Conservation (phyloP, 2,329 filamentous ascomycete genomes). For the Pseudopyrenochaeta lycopersici region DNA sequence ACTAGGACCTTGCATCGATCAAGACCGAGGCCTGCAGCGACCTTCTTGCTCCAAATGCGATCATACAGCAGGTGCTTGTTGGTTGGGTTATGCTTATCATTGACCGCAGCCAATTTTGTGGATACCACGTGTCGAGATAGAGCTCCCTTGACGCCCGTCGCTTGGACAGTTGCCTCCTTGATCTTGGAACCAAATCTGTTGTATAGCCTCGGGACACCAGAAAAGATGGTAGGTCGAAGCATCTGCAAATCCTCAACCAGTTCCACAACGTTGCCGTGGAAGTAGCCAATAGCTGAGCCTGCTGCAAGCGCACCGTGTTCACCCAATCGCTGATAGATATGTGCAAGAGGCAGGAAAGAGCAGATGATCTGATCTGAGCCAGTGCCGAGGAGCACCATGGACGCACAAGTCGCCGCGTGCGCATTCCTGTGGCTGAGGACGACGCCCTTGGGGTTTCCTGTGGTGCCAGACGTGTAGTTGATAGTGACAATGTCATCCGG, state of each 20-base stretch:
- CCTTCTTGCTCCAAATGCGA: slow-evolving; percentile 90
- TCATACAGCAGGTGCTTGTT: slow-evolving; percentile 83
- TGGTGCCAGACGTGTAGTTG: slow-evolving; percentile 90
- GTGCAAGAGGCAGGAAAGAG: slow-evolving; percentile 92
- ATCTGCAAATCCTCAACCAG: slow-evolving; percentile 92
- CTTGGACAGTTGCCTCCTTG: slow-evolving; percentile 79
- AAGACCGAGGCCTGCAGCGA: slow-evolving; percentile 82
- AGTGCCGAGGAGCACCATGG: slow-evolving; percentile 63
- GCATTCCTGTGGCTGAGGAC: slow-evolving; percentile 84
- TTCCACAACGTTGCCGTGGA: slow-evolving; percentile 87
- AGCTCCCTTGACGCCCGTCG: slow-evolving; percentile 80
- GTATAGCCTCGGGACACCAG: slow-evolving; percentile 89
- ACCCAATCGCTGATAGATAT: slow-evolving; percentile 88
- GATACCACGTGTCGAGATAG: slow-evolving; percentile 81
- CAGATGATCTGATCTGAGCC: slow-evolving; percentile 71
- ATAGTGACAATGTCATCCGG: slow-evolving; percentile 85
- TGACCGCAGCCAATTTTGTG: slow-evolving; percentile 82
- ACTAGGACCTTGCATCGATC: slow-evolving; percentile 77
- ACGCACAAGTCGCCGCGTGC: slow-evolving; percentile 73
- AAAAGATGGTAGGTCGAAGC: slow-evolving; percentile 81
- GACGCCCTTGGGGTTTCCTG: slow-evolving; percentile 83
- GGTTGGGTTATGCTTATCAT: slow-evolving; percentile 75
- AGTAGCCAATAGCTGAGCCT: slow-evolving; percentile 84
- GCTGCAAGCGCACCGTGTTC: slow-evolving; percentile 79
- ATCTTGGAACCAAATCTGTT: slow-evolving; percentile 90